Evolutionary conservation across 208 protist species (phyloP).

Genomic region (Sergeia podlipaevii): DNA sequence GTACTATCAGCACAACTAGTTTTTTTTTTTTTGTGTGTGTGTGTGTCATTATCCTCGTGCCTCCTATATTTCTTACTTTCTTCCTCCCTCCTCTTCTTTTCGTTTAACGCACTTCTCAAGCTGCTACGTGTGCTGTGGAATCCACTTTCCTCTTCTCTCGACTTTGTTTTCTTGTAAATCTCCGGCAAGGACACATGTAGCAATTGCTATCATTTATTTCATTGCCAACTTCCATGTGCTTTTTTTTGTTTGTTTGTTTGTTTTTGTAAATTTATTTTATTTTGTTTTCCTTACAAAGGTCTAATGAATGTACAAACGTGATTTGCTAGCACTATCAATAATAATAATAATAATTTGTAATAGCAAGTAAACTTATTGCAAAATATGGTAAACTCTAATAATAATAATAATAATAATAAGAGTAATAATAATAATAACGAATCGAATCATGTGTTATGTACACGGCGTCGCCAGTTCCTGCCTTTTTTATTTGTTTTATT

Average conservation of each 20-base stretch:
- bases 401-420: too few species aligned
- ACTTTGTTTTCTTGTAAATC: conserved; percentile 3
- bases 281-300: conserved; percentile 1
- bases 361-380: neutral
- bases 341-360: neutral
- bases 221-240: neutral
- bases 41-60: neutral
- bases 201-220: neutral
- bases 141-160: neutral
- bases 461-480: neutral
- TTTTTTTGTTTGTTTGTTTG: conserved; percentile 6
- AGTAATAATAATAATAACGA: too few species aligned
- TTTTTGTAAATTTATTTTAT: neutral
- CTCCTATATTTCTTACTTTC: neutral
- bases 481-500: conserved; percentile 5
- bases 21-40: conserved; percentile 8
- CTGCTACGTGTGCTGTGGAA: neutral
- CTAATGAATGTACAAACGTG: neutral
- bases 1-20: neutral
- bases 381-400: neutral
- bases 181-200: neutral
- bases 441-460: neutral
- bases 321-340: neutral
- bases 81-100: neutral
- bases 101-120: neutral